Evolutionary conservation across 1,284 basidiomycete genomes (phyloP), one percentile per base, ranked within the genome.

Genomic region (Trichosporon sp.): DNA sequence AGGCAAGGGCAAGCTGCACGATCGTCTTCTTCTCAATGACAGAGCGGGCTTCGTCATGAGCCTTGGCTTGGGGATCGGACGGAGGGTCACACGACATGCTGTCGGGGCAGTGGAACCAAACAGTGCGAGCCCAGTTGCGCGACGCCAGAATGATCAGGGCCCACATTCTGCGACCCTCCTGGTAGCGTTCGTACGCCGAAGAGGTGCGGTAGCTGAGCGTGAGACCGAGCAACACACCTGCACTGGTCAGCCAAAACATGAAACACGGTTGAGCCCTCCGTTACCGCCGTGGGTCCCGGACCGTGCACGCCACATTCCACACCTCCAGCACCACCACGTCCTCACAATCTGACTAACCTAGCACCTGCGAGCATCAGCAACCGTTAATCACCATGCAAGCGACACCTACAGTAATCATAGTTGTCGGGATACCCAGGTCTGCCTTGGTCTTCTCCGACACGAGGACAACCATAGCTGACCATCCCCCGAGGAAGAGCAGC

Each of bases 131-230:
- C 78, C 80, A 81, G 8, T 75, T 76, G 25, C 81, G 70, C 0
- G 76, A 73, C 8, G 86, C 86, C 12, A 89, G 81, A 60, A 90
- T 86, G 66, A 91, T 89, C 72, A 88, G 86, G 4, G 88, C 88
- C 90, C 90, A 92, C 27, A 89, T 82, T 62, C 86, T 81, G 58
- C 90, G 84, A 3, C 90, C 90, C 75, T 92, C 90, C 73, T 88
- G 89, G 80, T 92, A 90, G 85, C 89, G 84, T 75, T 91, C 90
- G 75, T 91, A 91, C 23, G 90, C 90, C 2, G 90, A 89, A 2
- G 89, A 91, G 0, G 90, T 91, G 44, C 78, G 72, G 68, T 82
- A 82, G 47, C 76, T 79, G 18, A 82, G 69, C 1, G 80, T 80
- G 64, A 82, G 68, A 78, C 80, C 80, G 27, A 82, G 74, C 47